Evolutionary conservation across 441 rosid genomes (phyloP), one percentile per base, ranked within the genome.

Genomic region (Gossypium lobatum): DNA sequence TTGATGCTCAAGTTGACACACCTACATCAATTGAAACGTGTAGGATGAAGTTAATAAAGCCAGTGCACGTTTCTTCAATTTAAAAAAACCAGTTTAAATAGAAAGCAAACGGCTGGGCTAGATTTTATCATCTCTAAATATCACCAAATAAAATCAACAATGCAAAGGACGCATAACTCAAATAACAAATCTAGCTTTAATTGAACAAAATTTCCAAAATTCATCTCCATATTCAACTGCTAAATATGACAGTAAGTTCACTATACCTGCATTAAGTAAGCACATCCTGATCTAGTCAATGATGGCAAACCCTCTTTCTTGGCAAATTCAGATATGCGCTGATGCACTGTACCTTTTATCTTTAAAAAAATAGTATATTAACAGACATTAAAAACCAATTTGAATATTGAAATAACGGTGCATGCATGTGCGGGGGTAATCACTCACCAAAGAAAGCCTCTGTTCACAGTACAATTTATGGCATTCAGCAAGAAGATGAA

Each of bases 251-350:
- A 63, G 13, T 16, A 63, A 63, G 52, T 64, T 64, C 26, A 39
- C 4, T 13, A 45, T 86, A 93, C 98, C 96, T 90, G 98, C 91
- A 88, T 92, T 68, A 95, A 83, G 81, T 95, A 95, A 71, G 98
- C 93, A 85, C 99, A 95, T 70, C 99, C 98, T 59, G 98, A 89
- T 86, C 99, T 90, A 48, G 98, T 95, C 87, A 95, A 85, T 34
- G 97, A 90, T 64, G 98, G 95, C 85, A 95, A 84, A 60, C 92
- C 86, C 86, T 93, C 98, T 78, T 89, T 95, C 85, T 91, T 95
- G 72, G 99, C 60, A 83, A 89, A 95, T 73, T 92, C 97, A 73
- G 95, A 86, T 82, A 95, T 90, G 65, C 99, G 89, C 77, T 89
- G 95, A 71, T 91, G 93, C 77, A 95, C 99, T 71, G 88, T 90